Base-by-base conservation (phyloP, 208 protist genomes). In the Blastocrithidia nonstop region DNA sequence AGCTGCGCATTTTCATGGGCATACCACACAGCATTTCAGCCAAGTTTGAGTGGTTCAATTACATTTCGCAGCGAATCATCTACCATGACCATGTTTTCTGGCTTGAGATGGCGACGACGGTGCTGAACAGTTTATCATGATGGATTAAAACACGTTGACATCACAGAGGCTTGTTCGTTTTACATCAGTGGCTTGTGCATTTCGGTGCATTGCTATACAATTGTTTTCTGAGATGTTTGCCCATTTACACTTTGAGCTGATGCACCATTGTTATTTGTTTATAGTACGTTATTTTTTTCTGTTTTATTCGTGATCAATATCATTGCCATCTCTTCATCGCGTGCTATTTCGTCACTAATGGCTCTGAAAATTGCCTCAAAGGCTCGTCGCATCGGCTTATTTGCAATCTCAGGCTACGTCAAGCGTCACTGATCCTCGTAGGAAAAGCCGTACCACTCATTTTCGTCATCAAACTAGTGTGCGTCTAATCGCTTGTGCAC, bases 341-440 rank as follows among this genome's bases (percentile, higher is more conserved):
- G 13, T 3, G 42, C 23, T 22, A 79, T 33, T 15, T 62, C 33
- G 0, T 44, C 50, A 17, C 60, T 60, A 19, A 82, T 58, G n/a
- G 55, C 72, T 4, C 36, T 35, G 25, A 61, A 71, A 6, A 88
- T 45, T 7, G 58, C 73, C 29, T 62, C 54, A 45, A 84, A 88
- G 40, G 78, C 73, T 5, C 28, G 40, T 2, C 50, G 51, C 48
- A 68, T 68, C 13, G 78, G 78, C 50, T 88, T 88, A 54, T 88
- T 88, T 5, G 61, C 59, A 5, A 65, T 36, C n/a, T 71, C 29
- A 11, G 66, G 66, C 39, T 46, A 42, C 35, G 79, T 82, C 21
- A 71, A 59, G 1, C 62, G 61, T 74, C 79, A 88, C 65, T 84
- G 73, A 42, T 84, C 68, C 47, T 82, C 71, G 52, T 80, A 88